Evolutionary conservation across 345 rosid genomes (phyloP).

Genomic region (Euphorbia peplus): DNA sequence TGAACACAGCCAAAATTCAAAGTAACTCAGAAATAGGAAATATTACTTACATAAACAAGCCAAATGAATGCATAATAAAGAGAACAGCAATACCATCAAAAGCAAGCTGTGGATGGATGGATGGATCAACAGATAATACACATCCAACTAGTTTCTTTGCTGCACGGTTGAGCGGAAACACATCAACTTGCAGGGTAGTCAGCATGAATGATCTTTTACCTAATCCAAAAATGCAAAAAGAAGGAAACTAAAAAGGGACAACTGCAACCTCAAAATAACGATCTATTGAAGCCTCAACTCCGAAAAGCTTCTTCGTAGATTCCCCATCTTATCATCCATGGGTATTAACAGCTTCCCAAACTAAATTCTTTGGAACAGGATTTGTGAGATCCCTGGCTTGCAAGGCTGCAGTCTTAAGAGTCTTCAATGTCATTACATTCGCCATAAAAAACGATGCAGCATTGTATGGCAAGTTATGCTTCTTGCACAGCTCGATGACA

Average conservation of each 20-base stretch:
- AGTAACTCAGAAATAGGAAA: conserved; percentile 7
- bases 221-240: no score
- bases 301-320: conserved; percentile 13
- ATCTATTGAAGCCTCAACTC: conserved; percentile 23
- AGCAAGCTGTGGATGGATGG: conserved; percentile 11
- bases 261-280: conserved; percentile 7
- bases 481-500: conserved; percentile 53
- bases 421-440: conserved; percentile 36
- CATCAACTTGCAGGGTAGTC: conserved; percentile 12
- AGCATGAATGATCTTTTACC: neutral
- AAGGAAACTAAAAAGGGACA: conserved; percentile 4
- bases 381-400: conserved; percentile 43
- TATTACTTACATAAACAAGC: conserved; percentile 5
- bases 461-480: conserved; percentile 46
- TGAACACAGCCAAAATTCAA: neutral
- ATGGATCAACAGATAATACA: conserved; percentile 8
- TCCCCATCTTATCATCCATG: conserved; percentile 40
- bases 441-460: conserved; percentile 47
- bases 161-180: conserved; percentile 9
- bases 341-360: conserved; percentile 59
- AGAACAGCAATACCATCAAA: neutral
- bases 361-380: conserved; percentile 48
- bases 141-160: conserved; percentile 18
- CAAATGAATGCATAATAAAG: neutral
- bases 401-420: conserved; percentile 47